A percentile compares a stretch with the other conserved stretches of the same genome.
These are phyloP conservation scores for Penicillium tannophilum DNA, from an alignment of 495 filamentous ascomycete species.

Conservation along the genomic window DNA sequence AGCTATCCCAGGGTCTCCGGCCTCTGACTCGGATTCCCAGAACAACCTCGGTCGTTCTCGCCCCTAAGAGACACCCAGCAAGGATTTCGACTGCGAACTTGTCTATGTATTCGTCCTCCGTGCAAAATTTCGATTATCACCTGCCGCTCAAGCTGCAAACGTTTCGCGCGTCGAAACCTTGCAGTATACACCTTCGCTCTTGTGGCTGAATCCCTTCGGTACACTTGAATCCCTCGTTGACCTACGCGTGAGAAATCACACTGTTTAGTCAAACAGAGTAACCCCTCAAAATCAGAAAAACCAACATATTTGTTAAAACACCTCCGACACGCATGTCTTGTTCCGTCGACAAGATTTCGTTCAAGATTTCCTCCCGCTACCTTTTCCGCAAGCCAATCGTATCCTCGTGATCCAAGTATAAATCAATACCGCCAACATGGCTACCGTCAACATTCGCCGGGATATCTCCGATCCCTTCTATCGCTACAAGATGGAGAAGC, in stretches of 20 bases:
- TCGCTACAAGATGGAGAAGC: slow-evolving; percentile 99
- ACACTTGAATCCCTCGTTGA: slow-evolving; percentile 26
- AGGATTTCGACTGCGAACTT: slow-evolving; percentile 42
- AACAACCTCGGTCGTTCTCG: slow-evolving; percentile 42
- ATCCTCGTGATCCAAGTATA: slow-evolving; percentile 23
- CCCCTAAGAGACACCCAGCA: slow-evolving; percentile 41
- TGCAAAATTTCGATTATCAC: slow-evolving; percentile 75
- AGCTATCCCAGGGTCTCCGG: slow-evolving; percentile 24
- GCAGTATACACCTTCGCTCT: slow-evolving; percentile 77
- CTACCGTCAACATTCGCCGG: slow-evolving; percentile 95
- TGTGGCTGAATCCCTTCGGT: slow-evolving; percentile 71
- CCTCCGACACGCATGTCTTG: slow-evolving; percentile 57
- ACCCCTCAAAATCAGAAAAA: slow-evolving; percentile 54
- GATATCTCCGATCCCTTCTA: slow-evolving; percentile 99
- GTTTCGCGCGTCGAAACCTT: slow-evolving; percentile 89
- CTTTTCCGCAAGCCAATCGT: slow-evolving; percentile 26
- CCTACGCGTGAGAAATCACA: slow-evolving; percentile 24
- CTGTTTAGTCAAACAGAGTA: slow-evolving; percentile 14
- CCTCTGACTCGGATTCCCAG: slow-evolving; percentile 38
- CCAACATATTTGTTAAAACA: slow-evolving; percentile 28
- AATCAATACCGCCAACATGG: slow-evolving; percentile 65
- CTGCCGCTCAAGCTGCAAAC: slow-evolving; percentile 90
- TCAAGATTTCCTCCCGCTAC: slow-evolving; percentile 45
- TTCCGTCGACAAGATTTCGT: slow-evolving; percentile 44
- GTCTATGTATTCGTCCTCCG: slow-evolving; percentile 85